Conservation (phyloP, 108 stramenopile genomes). For the Nitzschia sp. region DNA sequence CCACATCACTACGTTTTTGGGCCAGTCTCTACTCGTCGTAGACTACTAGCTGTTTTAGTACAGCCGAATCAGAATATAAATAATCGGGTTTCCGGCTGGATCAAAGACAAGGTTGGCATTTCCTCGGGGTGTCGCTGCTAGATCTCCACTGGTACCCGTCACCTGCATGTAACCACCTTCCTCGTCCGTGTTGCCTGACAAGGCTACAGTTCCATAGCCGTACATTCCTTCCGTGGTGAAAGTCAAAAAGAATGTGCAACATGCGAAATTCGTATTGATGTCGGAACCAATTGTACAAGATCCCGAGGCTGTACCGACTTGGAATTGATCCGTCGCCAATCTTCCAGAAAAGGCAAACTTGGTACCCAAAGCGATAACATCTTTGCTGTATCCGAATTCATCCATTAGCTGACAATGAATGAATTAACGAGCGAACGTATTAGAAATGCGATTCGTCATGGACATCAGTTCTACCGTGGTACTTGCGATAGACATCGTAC, state of each 20-base stretch:
- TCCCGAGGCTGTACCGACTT: conserved; percentile 8
- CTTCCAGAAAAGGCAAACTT: conserved; percentile 31
- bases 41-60: not conserved
- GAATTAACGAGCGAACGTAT: too few species aligned
- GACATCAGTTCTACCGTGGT: too few species aligned
- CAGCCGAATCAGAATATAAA: conserved; percentile 23
- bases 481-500: not conserved
- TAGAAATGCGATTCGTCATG: not conserved
- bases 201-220: conserved; percentile 15
- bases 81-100: conserved; percentile 26
- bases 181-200: conserved; percentile 15
- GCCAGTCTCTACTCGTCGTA: too few species aligned
- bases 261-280: conserved; percentile 16
- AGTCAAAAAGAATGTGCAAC: conserved; percentile 20
- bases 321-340: conserved; percentile 11
- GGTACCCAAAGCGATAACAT: conserved; percentile 7
- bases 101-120: conserved; percentile 19
- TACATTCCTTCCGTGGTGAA: conserved; percentile 19
- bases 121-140: conserved; percentile 5
- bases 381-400: conserved; percentile 20
- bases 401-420: conserved; percentile 27
- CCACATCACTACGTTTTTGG: too few species aligned
- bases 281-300: conserved; percentile 13
- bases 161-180: conserved; percentile 25
- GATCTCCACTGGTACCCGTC: conserved; percentile 23